Base-by-base conservation (phyloP, 2,329 filamentous ascomycete genomes). In the Ampelomyces quisqualis region DNA sequence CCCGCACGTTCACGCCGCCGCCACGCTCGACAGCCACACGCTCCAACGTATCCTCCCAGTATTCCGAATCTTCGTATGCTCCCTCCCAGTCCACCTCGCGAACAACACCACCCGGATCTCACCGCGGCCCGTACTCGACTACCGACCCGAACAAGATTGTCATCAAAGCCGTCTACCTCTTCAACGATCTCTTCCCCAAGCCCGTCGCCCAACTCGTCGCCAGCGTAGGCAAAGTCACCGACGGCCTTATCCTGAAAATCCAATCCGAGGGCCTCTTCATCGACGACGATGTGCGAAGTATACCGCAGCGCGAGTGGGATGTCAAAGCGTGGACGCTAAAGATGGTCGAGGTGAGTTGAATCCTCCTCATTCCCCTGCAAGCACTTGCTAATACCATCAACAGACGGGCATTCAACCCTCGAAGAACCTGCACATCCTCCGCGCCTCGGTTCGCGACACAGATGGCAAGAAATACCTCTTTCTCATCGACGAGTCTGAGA, bases 251-350 rank as follows among this genome's bases (percentile, higher is more conserved):
- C 47, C 77, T 98, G 47, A 86, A 88, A 36, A 93, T 97, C 61
- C 91, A 88, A 8, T 95, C 89, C 1, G 91, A 95, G 67, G 93
- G 93, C 13, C 78, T 97, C 38, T 97, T 97, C 71, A 93, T 98
- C 62, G 93, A 98, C 66, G 93, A 98, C 67, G 93, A 97, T 67
- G 81, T 96, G 37, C 84, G 90, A 30, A 83, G 84, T 47, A 88
- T 96, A 11, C 84, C 88, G n/a, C 90, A 97, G 70, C 83, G 93
- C 45, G 93, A 98, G 72, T 98, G 93, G 93, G 93, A 98, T 67
- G 83, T 97, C 63, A 97, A 97, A 70, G 90, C 91, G 18, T 97
- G 93, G 93, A 95, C 90, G 29, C 80, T 98, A 71, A 96, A 95
- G 72, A 75, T 86, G 52, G 82, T 94, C 69, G 93, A 97, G 79